Evolutionary conservation across 768 basidiomycete genomes (phyloP), one percentile per base, ranked within the genome.

Genomic region (Myochromella boudieri): DNA sequence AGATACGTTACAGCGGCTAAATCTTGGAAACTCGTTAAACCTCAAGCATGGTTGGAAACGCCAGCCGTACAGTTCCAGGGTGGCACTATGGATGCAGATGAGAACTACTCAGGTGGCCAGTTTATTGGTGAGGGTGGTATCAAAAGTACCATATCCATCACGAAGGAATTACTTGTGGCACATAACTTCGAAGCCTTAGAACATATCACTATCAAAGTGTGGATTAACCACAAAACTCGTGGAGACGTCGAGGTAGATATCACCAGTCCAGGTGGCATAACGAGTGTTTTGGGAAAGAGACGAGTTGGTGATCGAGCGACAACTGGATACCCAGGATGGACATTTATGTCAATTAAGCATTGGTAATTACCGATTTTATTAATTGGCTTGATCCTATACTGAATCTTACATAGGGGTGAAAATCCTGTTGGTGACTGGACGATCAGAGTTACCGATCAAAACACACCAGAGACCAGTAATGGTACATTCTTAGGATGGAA

Each of bases 301-400:
- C 80, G 97, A 51, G 58, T 71, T 26, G 72, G 72, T 10, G 97
- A 99, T 61, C 63, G 62, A 28, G 84, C 78, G 14, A 63, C 58
- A 4, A 76, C 73, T 7, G 95, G 97, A 7, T 95, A 78, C 63
- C 81, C 81, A n/a, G 95, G 91, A 0, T 99, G 97, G 97, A 85
- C 78, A n/a, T 99, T 99, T 64, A 98, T 97, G 94, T 82, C 83
- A 25, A 80, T 98, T 46, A 99, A 99, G 67, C 97, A 99, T 60
- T 99, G 97, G 95, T 95, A 48, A 64, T 82, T 68, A 12, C 37
- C 11, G 14, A 8, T 37, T 37, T 22, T 28, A 25, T 29, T 48
- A 27, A 54, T 18, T 20, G 9, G 47, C 29, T 38, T 15, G 37
- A n/a, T 49, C 27, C 11, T 41, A 21, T 51, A 9, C 47, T 66